phyloP scores from a whole-genome alignment of 768 basidiomycete species.

The Lepiota brunneoincarnata region DNA sequence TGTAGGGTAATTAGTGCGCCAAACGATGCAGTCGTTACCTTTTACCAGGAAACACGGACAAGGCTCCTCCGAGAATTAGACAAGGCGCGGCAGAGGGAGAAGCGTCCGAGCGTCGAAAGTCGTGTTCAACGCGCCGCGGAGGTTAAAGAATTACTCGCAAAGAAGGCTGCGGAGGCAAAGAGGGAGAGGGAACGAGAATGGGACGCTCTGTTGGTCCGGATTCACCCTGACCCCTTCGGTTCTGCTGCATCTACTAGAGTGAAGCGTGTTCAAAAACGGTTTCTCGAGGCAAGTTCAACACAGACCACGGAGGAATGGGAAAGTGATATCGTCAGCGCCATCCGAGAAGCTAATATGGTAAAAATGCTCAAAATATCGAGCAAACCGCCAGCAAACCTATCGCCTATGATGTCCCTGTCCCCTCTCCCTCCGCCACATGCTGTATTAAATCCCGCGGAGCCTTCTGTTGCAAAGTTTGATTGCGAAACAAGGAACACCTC shows the following conservation, averaged over 20 bases:
- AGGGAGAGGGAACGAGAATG: conserved; percentile 62
- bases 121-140: conserved; percentile 37
- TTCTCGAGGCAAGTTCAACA: conserved; percentile 53
- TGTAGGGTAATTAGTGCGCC: conserved; percentile 59
- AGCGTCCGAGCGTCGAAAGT: conserved; percentile 27
- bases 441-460: conserved; percentile 8
- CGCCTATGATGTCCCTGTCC: conserved; percentile 12
- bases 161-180: conserved; percentile 64
- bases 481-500: conserved; percentile 25
- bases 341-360: conserved; percentile 53
- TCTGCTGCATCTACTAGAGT: conserved; percentile 46
- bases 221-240: conserved; percentile 54
- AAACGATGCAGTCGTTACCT: conserved; percentile 39
- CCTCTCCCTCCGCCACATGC: conserved; percentile 18
- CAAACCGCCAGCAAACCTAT: conserved; percentile 15
- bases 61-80: conserved; percentile 42
- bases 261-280: conserved; percentile 52
- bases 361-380: conserved; percentile 36
- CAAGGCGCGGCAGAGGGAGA: conserved; percentile 34
- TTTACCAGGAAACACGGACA: conserved; percentile 37
- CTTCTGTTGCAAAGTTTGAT: conserved; percentile 25
- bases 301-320: conserved; percentile 60
- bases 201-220: conserved; percentile 49
- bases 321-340: conserved; percentile 50
- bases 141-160: conserved; percentile 50